Evolutionary conservation across 257 asterid species (phyloP).

Genomic region (Capsicum baccatum): DNA sequence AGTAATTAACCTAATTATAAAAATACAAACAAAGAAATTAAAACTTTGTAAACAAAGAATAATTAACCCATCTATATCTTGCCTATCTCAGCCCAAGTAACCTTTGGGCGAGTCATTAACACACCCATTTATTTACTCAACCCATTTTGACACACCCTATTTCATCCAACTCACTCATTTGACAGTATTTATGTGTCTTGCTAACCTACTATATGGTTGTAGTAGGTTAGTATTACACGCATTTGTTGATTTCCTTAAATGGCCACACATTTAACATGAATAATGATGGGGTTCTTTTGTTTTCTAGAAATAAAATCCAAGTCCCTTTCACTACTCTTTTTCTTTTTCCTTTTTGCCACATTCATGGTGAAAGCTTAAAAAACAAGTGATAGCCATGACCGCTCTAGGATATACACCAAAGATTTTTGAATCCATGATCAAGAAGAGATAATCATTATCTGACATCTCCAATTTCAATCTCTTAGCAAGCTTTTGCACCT

Average conservation of each 20-base stretch:
- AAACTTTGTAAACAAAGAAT: background rate
- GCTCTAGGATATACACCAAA: background rate
- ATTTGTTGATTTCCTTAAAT: background rate
- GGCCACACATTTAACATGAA: background rate
- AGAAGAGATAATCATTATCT: background rate
- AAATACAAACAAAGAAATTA: no score
- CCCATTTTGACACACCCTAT: background rate
- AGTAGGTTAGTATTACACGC: background rate
- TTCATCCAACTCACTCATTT: background rate
- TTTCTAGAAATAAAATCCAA: background rate
- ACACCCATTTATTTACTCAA: background rate
- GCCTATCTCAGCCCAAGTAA: background rate
- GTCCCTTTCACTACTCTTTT: background rate
- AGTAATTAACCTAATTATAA: no score
- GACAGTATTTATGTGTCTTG: background rate
- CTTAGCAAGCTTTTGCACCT: background rate
- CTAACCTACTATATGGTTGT: background rate
- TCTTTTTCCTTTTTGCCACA: background rate
- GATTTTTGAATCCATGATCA: background rate
- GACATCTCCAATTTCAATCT: background rate
- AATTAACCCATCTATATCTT: background rate
- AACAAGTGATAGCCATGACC: background rate
- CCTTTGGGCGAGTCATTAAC: background rate
- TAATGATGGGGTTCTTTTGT: background rate
- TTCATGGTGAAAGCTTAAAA: constrained; percentile 2